phyloP scores from a whole-genome alignment of 371 early-diverging fungal species.

The Mortierella sp. region DNA sequence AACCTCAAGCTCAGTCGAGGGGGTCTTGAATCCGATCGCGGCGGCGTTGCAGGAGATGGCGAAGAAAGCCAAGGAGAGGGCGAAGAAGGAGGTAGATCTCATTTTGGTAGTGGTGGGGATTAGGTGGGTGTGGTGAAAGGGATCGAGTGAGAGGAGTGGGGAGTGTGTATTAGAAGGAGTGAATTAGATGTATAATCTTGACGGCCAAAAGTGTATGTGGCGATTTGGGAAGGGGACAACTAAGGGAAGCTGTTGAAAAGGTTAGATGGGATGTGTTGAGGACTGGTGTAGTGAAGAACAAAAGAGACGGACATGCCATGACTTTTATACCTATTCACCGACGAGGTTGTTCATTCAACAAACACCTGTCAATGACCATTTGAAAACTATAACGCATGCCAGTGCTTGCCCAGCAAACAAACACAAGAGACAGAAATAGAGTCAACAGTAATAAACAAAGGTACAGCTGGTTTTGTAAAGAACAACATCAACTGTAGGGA shows the following conservation, averaged over 20 bases:
- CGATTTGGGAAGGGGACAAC: conserved; percentile 46
- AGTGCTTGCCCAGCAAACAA: background rate
- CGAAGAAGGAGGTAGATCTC: conserved; percentile 43
- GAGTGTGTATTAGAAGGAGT: background rate
- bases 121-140: background rate
- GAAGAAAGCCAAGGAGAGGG: conserved; percentile 55
- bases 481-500: background rate
- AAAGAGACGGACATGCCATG: conserved; percentile 5
- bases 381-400: background rate
- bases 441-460: background rate
- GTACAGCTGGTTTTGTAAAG: background rate
- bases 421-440: conserved; percentile 4
- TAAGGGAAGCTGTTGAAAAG: conserved; percentile 17
- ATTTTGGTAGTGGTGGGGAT: conserved; percentile 24
- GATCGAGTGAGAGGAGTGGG: background rate
- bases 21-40: conserved; percentile 20
- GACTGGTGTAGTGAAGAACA: conserved; percentile 16
- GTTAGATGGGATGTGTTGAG: conserved; percentile 20
- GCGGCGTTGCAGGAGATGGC: conserved; percentile 52
- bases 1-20: background rate
- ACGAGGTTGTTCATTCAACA: background rate
- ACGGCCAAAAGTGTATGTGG: conserved; percentile 40
- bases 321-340: conserved; percentile 25
- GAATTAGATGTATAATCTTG: conserved; percentile 13
- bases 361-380: background rate